Conservation (phyloP, 2,329 filamentous ascomycete species). For the Colletotrichum orchidophilum region DNA sequence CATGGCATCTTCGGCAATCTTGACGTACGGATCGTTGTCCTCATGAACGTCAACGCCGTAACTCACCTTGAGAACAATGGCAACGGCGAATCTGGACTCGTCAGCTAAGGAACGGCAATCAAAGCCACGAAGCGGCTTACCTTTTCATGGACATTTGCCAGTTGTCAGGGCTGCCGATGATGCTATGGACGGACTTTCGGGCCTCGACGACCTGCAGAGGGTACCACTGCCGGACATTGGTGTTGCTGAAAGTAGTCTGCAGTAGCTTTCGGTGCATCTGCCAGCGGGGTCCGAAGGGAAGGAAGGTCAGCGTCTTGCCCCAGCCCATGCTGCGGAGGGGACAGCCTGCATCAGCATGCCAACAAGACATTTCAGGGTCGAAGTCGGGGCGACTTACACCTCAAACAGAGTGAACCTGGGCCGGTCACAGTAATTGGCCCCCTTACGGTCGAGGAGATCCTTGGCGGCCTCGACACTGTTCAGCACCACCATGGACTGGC, state of each 20-base stretch:
- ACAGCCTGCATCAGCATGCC: constrained; percentile 14
- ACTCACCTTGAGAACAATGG: constrained; percentile 44
- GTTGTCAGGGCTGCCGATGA: constrained; percentile 33
- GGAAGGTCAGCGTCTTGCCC: constrained; percentile 56
- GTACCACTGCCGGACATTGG: constrained; percentile 45
- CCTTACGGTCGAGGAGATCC: constrained; percentile 56
- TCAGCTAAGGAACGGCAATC: not conserved
- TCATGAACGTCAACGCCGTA: constrained; percentile 42
- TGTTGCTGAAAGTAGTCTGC: constrained; percentile 52
- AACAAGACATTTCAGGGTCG: not conserved
- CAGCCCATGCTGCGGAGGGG: constrained; percentile 50
- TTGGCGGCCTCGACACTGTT: constrained; percentile 53
- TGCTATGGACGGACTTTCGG: constrained; percentile 39
- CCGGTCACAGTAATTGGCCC: constrained; percentile 54
- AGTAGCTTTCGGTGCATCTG: constrained; percentile 54
- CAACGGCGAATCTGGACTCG: constrained; percentile 40
- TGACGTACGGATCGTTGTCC: constrained; percentile 42
- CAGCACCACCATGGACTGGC: constrained; percentile 50
- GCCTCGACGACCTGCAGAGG: constrained; percentile 44
- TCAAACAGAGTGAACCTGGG: constrained; percentile 55
- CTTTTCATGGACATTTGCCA: constrained; percentile 36
- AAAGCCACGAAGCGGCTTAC: not conserved
- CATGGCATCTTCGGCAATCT: constrained; percentile 38
- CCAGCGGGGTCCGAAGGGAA: constrained; percentile 52
- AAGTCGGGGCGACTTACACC: constrained; percentile 34